phyloP scores from a whole-genome alignment of 345 rosid species.

The Hirschfeldia incana region DNA sequence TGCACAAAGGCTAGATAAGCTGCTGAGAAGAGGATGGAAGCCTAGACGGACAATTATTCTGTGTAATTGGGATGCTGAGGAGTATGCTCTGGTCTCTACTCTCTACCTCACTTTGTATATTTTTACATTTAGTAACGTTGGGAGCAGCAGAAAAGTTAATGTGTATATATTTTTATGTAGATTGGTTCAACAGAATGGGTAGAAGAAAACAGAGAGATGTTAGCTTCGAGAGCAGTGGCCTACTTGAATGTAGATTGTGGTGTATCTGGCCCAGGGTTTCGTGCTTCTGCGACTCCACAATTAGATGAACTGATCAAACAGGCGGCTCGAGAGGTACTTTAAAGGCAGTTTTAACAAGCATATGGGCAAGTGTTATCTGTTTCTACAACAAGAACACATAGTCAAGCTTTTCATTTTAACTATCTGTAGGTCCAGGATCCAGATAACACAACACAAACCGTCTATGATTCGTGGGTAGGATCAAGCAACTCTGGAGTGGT shows the following conservation, averaged over 20 bases:
- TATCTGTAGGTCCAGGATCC: slow-evolving; percentile 70
- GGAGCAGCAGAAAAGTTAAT: not conserved
- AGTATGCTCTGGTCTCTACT: slow-evolving; percentile 63
- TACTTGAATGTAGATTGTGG: slow-evolving; percentile 73
- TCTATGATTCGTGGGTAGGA: slow-evolving; percentile 66
- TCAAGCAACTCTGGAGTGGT: slow-evolving; percentile 50
- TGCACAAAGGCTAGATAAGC: slow-evolving; percentile 64
- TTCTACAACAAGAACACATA: not conserved
- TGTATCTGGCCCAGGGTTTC: slow-evolving; percentile 63
- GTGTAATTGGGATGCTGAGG: slow-evolving; percentile 95
- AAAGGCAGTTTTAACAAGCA: slow-evolving; percentile 11
- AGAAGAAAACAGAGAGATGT: slow-evolving; percentile 79
- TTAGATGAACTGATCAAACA: slow-evolving; percentile 65
- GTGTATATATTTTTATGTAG: slow-evolving; percentile 39
- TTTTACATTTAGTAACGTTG: not conserved
- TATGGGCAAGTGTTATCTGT: not conserved
- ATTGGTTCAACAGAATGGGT: slow-evolving; percentile 92
- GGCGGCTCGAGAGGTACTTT: slow-evolving; percentile 65
- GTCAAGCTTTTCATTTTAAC: not conserved
- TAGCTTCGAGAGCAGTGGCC: slow-evolving; percentile 71
- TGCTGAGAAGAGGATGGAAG: slow-evolving; percentile 68
- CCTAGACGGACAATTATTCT: slow-evolving; percentile 71
- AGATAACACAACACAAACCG: slow-evolving; percentile 64
- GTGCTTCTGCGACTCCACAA: slow-evolving; percentile 76
- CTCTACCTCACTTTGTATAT: slow-evolving; percentile 5